Evolutionary conservation across 352 stramenopile species (phyloP), one percentile per base, ranked within the genome.

Genomic region (Globisporangium nodosum): DNA sequence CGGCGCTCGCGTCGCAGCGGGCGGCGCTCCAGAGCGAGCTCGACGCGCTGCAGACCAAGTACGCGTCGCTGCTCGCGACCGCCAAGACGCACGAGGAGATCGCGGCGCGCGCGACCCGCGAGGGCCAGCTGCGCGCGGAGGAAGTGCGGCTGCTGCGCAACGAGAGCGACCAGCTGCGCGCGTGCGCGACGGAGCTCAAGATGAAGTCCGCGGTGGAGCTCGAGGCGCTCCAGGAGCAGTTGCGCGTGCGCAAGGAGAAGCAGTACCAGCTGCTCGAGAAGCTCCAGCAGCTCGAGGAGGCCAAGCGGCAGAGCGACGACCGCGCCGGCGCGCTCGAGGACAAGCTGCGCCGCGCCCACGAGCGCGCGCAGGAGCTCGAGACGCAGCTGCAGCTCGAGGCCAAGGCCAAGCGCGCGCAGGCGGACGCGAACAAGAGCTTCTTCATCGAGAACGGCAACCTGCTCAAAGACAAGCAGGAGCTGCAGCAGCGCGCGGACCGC

Each of bases 191-290:
- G 1, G 94, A 98, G 58, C 69, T 98, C 54, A 92, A 94, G 57
- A 95, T 98, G 74, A 97, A 98, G 64, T 94, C 92, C 0, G 86
- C 96, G 37, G 92, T 99, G 33, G 96, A 99, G 66, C 70, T 99
- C 4, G 96, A 98, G 65, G 78, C 93, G 0, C 70, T 98, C 31
- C 88, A 99, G 54, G 96, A 99, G 56, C 96, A 99, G 70, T 83
- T 99, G 20, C 82, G 96, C 13, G 88, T 92, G 24, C 85, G 95
- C 49, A 99, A 98, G 69, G 94, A 98, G 66, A 98, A 99, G 55
- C 96, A 98, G 67, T 98, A 98, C 58, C 92, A 98, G 65, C 76
- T 98, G 2, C 75, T 99, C 9, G 94, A 98, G 56, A 98, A 98
- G 69, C 74, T 98, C 33, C 96, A 98, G 72, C 88, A 93, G 49